Evolutionary conservation across 768 basidiomycete species (phyloP), one percentile per base, ranked within the genome.

Genomic region (Lentinula boryana): DNA sequence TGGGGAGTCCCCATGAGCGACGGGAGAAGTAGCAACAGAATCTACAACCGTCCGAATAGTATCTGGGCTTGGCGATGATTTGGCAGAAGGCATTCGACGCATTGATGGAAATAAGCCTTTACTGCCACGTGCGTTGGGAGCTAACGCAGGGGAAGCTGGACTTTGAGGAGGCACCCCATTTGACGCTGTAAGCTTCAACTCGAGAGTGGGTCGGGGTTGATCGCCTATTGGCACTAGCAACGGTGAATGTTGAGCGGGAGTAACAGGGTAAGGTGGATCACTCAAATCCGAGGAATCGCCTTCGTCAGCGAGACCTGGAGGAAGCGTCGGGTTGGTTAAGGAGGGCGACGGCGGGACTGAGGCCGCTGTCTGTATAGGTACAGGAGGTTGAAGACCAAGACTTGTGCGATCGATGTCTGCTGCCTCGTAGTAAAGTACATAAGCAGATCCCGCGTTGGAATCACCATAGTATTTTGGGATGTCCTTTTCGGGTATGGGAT

Each of bases 381-480:
- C 60, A n/a, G 66, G 68, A 15, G 65, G 56, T 58, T 78, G 82
- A 21, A 96, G 73, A 1, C 93, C 95, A 32, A 95, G 80, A 21
- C 80, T 76, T n/a, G 76, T 70, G 38, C 82, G 76, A 69, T 96
- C 88, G 60, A 98, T 80, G 71, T 98, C 94, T 36, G 82, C 87
- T 27, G 94, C 95, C 73, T 98, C 94, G 73, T 98, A 99, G 75
- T 96, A 98, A 40, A 99, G 80, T 27, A 98, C 95, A 71, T 99
- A 99, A 18, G 96, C 97, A 46, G 90, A 87, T 38, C 95, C 95
- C 1, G 87, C 78, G 66, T 84, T 83, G 12, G 82, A 89, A 69
- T 98, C 97, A 63, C 97, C 97, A 72, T 94, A 99, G 74, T 96
- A 99, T 69, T 88, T 89, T 55, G 86, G 82, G 62, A 99, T 95